These are phyloP conservation scores for Scheffersomyces stambukii DNA, from an alignment of 1,139 yeast species.

Conservation along the genomic window DNA sequence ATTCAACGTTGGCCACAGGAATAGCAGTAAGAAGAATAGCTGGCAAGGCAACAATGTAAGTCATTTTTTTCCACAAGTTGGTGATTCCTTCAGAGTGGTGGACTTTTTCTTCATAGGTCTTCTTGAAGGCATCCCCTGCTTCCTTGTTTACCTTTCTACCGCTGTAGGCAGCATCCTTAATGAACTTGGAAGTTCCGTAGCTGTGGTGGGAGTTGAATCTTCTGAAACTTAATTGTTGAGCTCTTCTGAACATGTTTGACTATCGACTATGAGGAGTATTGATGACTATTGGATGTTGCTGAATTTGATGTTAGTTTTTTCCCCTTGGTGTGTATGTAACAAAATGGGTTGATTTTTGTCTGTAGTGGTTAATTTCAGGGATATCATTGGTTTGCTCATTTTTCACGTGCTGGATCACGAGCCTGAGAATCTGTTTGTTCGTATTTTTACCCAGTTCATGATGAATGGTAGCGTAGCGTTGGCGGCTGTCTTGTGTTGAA, in stretches of 20 bases:
- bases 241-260: conserved; percentile 32
- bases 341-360: conserved; percentile 1
- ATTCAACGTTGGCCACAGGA: conserved; percentile 77
- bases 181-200: conserved; percentile 34
- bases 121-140: conserved; percentile 43
- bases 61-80: conserved; percentile 78
- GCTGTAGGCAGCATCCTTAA: conserved; percentile 40
- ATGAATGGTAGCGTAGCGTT: too few relatives aligned
- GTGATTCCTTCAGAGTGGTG: conserved; percentile 80
- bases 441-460: conserved; percentile 3
- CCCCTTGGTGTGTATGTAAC: background rate
- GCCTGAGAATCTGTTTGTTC: background rate
- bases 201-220: conserved; percentile 43
- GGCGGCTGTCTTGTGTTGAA: too few relatives aligned
- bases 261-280: too few relatives aligned
- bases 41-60: conserved; percentile 78
- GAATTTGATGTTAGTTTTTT: conserved; percentile 1
- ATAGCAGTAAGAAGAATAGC: conserved; percentile 71
- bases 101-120: conserved; percentile 51
- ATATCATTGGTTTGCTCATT: background rate
- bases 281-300: conserved; percentile 8
- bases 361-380: conserved; percentile 3
- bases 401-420: background rate
- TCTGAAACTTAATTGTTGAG: conserved; percentile 36
- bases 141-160: conserved; percentile 33